Conservation (phyloP, 2,329 filamentous ascomycete species). For the Pseudogymnoascus sp. region DNA sequence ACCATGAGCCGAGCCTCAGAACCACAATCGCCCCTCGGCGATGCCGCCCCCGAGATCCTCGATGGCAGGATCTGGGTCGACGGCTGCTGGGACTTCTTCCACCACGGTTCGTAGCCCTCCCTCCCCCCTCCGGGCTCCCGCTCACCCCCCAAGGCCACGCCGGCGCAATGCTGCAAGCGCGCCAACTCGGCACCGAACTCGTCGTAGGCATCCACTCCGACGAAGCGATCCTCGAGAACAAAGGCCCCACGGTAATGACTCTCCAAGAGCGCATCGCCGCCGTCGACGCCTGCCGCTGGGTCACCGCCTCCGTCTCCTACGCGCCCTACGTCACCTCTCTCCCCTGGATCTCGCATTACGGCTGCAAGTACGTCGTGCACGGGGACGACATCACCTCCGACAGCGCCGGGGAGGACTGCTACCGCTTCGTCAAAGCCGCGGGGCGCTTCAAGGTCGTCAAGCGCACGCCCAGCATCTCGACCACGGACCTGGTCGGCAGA, state of each 20-base stretch:
- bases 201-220: slow-evolving; percentile 93
- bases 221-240: slow-evolving; percentile 91
- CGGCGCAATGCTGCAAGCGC: slow-evolving; percentile 91
- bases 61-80: slow-evolving; percentile 91
- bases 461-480: slow-evolving; percentile 91
- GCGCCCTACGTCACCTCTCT: slow-evolving; percentile 93
- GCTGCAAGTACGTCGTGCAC: slow-evolving; percentile 91
- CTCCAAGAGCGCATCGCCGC: slow-evolving; percentile 81
- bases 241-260: slow-evolving; percentile 96
- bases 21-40: slow-evolving; percentile 18
- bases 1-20: slow-evolving; percentile 2
- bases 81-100: slow-evolving; percentile 98
- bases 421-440: slow-evolving; percentile 92
- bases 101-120: slow-evolving; percentile 59
- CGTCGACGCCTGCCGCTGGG: slow-evolving; percentile 92
- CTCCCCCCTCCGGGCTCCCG: not conserved
- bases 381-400: slow-evolving; percentile 97
- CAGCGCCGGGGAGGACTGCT: slow-evolving; percentile 88
- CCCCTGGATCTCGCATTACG: slow-evolving; percentile 90
- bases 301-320: slow-evolving; percentile 70
- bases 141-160: slow-evolving; percentile 62
- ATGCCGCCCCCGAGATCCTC: slow-evolving; percentile 25
- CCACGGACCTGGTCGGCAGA: slow-evolving; percentile 92
- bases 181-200: slow-evolving; percentile 80
- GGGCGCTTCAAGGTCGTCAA: slow-evolving; percentile 94